A percentile compares a stretch with the other conserved stretches of the same genome.
phyloP scores from a whole-genome alignment of 1,284 basidiomycete species.

The Tilletia walkeri region DNA sequence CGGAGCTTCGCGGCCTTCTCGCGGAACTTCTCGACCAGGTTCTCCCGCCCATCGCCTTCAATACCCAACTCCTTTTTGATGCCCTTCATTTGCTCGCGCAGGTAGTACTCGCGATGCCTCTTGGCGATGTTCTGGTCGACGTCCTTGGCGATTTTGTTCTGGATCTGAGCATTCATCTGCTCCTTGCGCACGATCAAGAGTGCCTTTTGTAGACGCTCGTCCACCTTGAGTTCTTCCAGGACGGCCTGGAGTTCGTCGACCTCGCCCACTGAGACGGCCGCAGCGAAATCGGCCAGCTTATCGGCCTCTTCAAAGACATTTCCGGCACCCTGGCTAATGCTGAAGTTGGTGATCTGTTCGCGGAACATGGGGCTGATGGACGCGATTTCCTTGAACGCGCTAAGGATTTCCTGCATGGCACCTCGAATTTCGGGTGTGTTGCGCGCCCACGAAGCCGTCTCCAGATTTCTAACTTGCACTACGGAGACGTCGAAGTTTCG shows the following conservation, averaged over 20 bases:
- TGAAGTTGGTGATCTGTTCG: conserved; percentile 96
- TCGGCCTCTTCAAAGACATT: conserved; percentile 99
- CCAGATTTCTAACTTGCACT: conserved; percentile 81
- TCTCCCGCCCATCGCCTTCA: conserved; percentile 96
- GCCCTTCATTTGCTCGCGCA: conserved; percentile 97
- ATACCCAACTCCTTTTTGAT: conserved; percentile 99
- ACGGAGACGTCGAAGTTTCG: conserved; percentile 85
- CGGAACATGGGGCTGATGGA: conserved; percentile 96
- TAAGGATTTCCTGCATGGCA: conserved; percentile 93
- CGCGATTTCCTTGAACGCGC: conserved; percentile 98
- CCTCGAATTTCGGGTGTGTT: conserved; percentile 72
- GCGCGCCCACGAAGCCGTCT: conserved; percentile 79
- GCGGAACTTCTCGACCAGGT: conserved; percentile 91
- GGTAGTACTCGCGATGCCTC: conserved; percentile 92
- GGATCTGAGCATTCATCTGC: conserved; percentile 92
- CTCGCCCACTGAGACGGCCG: conserved; percentile 88
- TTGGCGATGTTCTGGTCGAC: conserved; percentile 97
- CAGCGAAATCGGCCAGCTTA: conserved; percentile 96
- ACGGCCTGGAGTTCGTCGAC: conserved; percentile 90
- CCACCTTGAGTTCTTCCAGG: conserved; percentile 79
- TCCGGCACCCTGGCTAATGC: conserved; percentile 88
- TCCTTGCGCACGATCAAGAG: conserved; percentile 95
- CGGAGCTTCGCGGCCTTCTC: conserved; percentile 80
- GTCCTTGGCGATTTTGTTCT: conserved; percentile 89
- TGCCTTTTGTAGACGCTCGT: conserved; percentile 86